These are phyloP conservation scores for Acanthamoeba triangularis DNA, from an alignment of 208 protist species.

Conservation along the genomic window DNA sequence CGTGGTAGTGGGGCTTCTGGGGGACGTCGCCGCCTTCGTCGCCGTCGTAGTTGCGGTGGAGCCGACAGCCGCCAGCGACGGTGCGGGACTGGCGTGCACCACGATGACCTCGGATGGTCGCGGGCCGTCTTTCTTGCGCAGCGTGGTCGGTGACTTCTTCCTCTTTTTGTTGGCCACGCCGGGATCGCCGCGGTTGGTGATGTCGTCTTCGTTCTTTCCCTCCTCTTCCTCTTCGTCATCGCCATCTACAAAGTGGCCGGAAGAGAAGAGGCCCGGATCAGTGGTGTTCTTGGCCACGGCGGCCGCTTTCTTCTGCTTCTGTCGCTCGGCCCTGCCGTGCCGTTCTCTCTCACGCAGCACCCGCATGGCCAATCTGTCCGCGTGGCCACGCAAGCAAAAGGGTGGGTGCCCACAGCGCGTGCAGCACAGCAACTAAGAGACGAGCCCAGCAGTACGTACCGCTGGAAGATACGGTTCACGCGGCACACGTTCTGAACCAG, in stretches of 20 bases:
- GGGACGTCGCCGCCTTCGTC: no score
- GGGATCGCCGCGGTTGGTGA: not conserved
- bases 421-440: not conserved
- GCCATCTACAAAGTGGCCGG: not conserved
- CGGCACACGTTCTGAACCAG: not conserved
- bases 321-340: not conserved
- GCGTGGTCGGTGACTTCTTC: not conserved
- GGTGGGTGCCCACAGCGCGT: not conserved
- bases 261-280: not conserved
- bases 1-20: not conserved
- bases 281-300: not conserved
- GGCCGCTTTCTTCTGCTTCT: not conserved
- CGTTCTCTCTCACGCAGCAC: not conserved
- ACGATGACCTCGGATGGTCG: not conserved
- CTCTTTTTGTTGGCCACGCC: not conserved
- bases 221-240: not conserved
- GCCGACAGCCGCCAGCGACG: not conserved
- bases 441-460: not conserved
- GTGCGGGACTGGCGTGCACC: not conserved
- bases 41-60: no score
- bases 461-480: conserved; percentile 18
- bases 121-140: not conserved
- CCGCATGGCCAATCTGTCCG: not conserved
- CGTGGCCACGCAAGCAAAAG: not conserved
- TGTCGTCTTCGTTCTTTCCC: not conserved